These are phyloP conservation scores for Candida argentea DNA, from an alignment of 805 yeast species.

Conservation along the genomic window DNA sequence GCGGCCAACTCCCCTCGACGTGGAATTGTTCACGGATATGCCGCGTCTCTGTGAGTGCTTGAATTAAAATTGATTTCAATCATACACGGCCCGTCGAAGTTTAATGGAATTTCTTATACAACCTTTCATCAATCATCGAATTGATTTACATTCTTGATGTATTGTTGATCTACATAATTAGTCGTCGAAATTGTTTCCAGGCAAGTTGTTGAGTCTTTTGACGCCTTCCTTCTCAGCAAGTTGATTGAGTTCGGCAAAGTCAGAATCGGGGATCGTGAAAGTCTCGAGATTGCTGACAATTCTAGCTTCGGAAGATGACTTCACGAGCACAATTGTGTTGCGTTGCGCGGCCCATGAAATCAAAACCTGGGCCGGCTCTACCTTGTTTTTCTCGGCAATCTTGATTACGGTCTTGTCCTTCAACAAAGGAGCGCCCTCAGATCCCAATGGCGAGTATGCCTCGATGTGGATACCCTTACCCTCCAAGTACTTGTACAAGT, in stretches of 20 bases:
- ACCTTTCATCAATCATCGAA: too few species aligned
- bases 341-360: slow-evolving; percentile 31
- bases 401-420: slow-evolving; percentile 16
- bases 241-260: slow-evolving; percentile 15
- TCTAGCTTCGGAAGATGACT: slow-evolving; percentile 23
- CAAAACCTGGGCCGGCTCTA: slow-evolving; percentile 26
- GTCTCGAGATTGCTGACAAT: slow-evolving; percentile 25
- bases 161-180: too few species aligned
- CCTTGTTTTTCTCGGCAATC: slow-evolving; percentile 23
- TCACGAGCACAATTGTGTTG: slow-evolving; percentile 28
- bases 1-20: too few species aligned
- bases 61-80: too few species aligned
- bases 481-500: slow-evolving; percentile 6
- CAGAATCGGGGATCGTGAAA: slow-evolving; percentile 24
- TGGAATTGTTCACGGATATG: too few species aligned
- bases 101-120: too few species aligned
- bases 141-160: too few species aligned
- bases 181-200: slow-evolving; percentile 11
- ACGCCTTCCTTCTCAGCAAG: slow-evolving; percentile 15
- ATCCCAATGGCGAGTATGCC: slow-evolving; percentile 26
- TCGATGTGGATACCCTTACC: slow-evolving; percentile 11
- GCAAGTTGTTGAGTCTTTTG: slow-evolving; percentile 23
- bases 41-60: too few species aligned
- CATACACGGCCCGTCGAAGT: too few species aligned
- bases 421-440: slow-evolving; percentile 26